Base-by-base conservation (phyloP, 2,329 filamentous ascomycete genomes). In the Scedosporium apiospermum region DNA sequence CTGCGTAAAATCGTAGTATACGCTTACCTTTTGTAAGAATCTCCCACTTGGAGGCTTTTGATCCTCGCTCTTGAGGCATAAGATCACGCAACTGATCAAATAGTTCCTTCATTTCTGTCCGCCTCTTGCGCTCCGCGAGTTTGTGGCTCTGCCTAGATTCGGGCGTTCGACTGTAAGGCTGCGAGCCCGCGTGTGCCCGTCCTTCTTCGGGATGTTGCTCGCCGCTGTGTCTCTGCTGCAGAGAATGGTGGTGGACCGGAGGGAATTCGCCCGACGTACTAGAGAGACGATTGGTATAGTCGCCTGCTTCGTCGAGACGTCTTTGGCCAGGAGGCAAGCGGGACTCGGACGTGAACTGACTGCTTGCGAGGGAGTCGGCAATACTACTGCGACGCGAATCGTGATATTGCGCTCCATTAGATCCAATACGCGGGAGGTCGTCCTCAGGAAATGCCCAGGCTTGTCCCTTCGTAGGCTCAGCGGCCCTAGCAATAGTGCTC, bases 1-100 rank as follows among this genome's bases (percentile, higher is more conserved):
- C n/a, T 57, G 16, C 7, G 30, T 34, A 34, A 10, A 34, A 34
- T 34, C 30, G 7, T 34, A 34, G 14, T 1, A 51, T 6, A 23
- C 5, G 71, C 81, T 65, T 77, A 93, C 90, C 89, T 79, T 93
- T 93, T 2, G 89, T 92, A 16, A 96, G 72, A 58, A 93, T 92
- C 69, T 96, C 90, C 90, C 90, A 96, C 69, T 96, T 96, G 67
- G 89, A 93, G 0, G 90, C 90, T 72, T 95, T 96, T 26, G 88
- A 88, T 1, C 90, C 90, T 16, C 90, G 85, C 68, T 91, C 90
- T 67, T 91, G 88, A 1, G 90, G 90, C 76, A 93, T 87, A 44
- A 91, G 79, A 67, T 89, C 87, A 67, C 91, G 85, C 7, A 95
- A 77, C 68, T 91, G 88, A 67, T 95, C 90, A 70, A 95, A 95